A percentile compares a stretch with the other conserved stretches of the same genome.
Conservation (phyloP, 768 basidiomycete genomes). For the Pisolithus sp. region DNA sequence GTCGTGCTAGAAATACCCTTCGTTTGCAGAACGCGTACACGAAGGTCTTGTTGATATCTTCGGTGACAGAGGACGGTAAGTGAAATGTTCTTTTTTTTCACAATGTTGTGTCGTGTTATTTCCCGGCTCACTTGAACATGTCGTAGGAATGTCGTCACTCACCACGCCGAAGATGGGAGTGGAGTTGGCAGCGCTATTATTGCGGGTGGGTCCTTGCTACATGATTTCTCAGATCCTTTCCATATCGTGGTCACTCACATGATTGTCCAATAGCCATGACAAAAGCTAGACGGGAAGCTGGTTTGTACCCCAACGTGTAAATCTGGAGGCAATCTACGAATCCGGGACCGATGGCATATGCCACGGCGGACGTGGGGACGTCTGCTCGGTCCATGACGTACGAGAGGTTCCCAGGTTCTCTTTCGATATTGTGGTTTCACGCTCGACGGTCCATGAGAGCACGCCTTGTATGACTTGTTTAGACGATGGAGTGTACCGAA, state of each 20-base stretch:
- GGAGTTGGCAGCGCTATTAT: constrained; percentile 97
- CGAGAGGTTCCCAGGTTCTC: too few species aligned
- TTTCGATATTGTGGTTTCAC: too few species aligned
- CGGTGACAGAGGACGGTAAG: constrained; percentile 89
- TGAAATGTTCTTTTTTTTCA: constrained; percentile 6
- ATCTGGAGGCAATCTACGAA: neutral
- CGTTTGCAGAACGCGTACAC: constrained; percentile 88
- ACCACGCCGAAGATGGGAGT: constrained; percentile 49
- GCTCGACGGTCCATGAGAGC: too few species aligned
- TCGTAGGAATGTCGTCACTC: constrained; percentile 31
- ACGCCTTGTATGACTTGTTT: too few species aligned
- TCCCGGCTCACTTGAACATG: constrained; percentile 36
- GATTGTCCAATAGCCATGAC: constrained; percentile 67
- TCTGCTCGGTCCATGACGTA: too few species aligned
- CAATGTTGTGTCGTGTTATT: constrained; percentile 37
- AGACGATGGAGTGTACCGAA: too few species aligned
- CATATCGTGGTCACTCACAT: neutral
- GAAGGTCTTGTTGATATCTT: constrained; percentile 92
- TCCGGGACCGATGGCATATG: too few species aligned
- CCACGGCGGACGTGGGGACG: too few species aligned
- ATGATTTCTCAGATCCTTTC: neutral
- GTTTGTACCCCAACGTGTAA: constrained; percentile 48
- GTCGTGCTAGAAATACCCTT: constrained; percentile 84
- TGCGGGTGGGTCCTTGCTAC: constrained; percentile 47
- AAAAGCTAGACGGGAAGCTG: constrained; percentile 67